Evolutionary conservation across 192 early-diverging fungal genomes (phyloP).

Genomic region (Backusella tuberculispora): DNA sequence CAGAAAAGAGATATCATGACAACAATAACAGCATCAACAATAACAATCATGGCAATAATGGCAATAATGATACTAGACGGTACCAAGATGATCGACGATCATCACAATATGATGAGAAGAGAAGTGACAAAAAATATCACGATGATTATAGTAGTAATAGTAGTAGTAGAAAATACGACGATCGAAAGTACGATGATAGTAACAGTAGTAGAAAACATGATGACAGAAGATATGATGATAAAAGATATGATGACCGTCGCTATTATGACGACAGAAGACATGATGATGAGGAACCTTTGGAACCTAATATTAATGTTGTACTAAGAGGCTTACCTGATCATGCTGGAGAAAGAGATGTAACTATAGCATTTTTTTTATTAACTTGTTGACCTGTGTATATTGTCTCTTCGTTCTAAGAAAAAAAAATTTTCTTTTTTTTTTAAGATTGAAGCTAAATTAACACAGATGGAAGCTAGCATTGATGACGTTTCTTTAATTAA

Average conservation of each 20-base stretch:
- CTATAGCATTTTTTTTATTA: conserved; percentile 11
- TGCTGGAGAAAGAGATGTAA: conserved; percentile 39
- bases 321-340: conserved; percentile 40
- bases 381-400: background rate
- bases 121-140: background rate
- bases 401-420: background rate
- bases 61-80: background rate
- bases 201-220: background rate
- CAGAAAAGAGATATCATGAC: too few species aligned
- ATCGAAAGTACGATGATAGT: background rate
- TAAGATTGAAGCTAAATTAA: conserved; percentile 43
- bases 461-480: conserved; percentile 43
- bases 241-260: conserved; percentile 5
- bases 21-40: too few species aligned
- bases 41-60: too few species aligned
- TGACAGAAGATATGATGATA: background rate
- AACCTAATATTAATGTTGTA: conserved; percentile 46
- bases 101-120: background rate
- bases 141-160: background rate
- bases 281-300: conserved; percentile 21
- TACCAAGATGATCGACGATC: background rate
- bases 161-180: background rate
- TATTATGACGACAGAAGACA: conserved; percentile 11
- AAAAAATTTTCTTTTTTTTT: too few species aligned
- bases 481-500: conserved; percentile 43